Evolutionary conservation across 148 eudicot genomes (phyloP).

Genomic region (Chenopodium album): DNA sequence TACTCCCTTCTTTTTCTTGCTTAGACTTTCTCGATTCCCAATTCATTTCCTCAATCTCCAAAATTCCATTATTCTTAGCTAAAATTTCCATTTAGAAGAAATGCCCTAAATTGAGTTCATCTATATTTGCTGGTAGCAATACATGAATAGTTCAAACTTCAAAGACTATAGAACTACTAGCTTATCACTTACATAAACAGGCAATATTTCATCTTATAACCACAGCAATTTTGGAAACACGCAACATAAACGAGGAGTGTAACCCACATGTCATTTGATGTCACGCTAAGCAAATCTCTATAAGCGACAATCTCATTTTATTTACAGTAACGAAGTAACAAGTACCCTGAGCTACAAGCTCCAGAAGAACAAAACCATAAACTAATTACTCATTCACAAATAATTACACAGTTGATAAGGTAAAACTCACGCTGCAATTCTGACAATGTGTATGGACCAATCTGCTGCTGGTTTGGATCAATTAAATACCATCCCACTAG

Average conservation of each 20-base stretch:
- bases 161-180: neutral
- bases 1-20: neutral
- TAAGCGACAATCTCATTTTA: neutral
- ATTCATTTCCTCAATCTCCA: neutral
- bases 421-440: conserved; percentile 68
- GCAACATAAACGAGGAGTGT: neutral
- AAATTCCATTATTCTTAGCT: neutral
- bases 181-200: too few species aligned
- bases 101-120: too few species aligned
- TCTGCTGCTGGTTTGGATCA: conserved; percentile 61
- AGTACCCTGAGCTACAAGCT: too few species aligned
- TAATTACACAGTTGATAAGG: neutral
- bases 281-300: neutral
- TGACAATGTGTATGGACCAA: conserved; percentile 76
- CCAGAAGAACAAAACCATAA: neutral
- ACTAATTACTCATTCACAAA: neutral
- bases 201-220: neutral
- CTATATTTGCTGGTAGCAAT: neutral
- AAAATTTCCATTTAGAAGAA: neutral
- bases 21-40: neutral
- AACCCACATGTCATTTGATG: neutral
- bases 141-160: neutral
- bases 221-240: neutral
- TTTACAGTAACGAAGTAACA: too few species aligned
- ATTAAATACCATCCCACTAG: conserved; percentile 85